These are phyloP conservation scores for Stellera chamaejasme DNA, from an alignment of 345 rosid species.

Conservation along the genomic window DNA sequence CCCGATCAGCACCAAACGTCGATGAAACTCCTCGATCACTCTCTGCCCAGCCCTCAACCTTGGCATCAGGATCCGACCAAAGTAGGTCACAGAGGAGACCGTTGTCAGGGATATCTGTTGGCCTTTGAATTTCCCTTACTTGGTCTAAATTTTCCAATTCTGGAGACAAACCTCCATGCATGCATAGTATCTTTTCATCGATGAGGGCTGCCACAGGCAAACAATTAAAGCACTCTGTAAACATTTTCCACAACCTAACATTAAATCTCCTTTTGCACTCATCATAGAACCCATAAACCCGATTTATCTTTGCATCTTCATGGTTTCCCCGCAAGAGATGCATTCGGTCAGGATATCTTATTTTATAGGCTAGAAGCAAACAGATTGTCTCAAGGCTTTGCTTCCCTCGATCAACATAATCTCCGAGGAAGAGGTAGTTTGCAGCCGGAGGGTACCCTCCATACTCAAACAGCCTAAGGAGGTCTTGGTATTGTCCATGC, in stretches of 20 bases:
- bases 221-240: conserved; percentile 89
- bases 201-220: conserved; percentile 91
- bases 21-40: conserved; percentile 94
- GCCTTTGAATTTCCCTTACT: conserved; percentile 73
- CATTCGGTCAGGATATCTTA: conserved; percentile 67
- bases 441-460: conserved; percentile 93
- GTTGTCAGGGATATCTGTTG: conserved; percentile 80
- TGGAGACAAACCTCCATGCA: conserved; percentile 98
- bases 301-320: conserved; percentile 94
- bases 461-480: conserved; percentile 68
- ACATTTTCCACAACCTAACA: conserved; percentile 90
- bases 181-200: conserved; percentile 85
- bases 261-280: conserved; percentile 96
- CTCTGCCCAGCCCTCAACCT: conserved; percentile 64
- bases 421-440: conserved; percentile 90
- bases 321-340: conserved; percentile 92
- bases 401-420: conserved; percentile 95
- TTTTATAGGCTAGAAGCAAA: conserved; percentile 89
- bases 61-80: conserved; percentile 94
- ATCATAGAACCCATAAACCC: conserved; percentile 95
- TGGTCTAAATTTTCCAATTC: conserved; percentile 65
- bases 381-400: conserved; percentile 97
- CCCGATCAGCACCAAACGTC: conserved; percentile 80
- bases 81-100: conserved; percentile 95
- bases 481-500: conserved; percentile 96